phyloP scores from a whole-genome alignment of 768 basidiomycete genomes.

The Tulasnella sp. region DNA sequence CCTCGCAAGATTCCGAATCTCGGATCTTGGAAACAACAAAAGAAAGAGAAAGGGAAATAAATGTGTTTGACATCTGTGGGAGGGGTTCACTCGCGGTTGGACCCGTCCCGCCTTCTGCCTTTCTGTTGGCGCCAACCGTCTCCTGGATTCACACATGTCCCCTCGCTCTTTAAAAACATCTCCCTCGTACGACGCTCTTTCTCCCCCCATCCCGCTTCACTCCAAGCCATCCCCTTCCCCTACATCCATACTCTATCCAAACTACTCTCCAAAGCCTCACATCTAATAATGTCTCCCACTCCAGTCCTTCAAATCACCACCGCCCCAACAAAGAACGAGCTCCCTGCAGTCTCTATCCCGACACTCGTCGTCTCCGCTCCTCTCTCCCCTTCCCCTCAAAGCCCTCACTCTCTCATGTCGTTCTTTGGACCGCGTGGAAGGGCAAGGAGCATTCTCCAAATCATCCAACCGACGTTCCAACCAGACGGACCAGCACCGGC shows the following conservation, averaged over 20 bases:
- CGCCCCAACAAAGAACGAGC: neutral
- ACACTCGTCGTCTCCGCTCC: neutral
- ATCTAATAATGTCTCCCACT: neutral
- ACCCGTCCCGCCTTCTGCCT: neutral
- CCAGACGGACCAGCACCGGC: neutral
- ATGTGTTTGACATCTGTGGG: slow-evolving; percentile 2
- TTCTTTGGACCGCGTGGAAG: neutral
- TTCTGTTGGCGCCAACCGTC: neutral
- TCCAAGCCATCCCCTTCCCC: neutral
- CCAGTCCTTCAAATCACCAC: neutral
- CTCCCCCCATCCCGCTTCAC: neutral
- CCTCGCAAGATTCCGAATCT: slow-evolving; percentile 9
- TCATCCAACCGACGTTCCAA: neutral
- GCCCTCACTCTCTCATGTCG: neutral
- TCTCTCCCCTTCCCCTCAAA: neutral
- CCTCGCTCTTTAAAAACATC: neutral
- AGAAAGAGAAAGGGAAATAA: neutral
- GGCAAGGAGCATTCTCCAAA: neutral
- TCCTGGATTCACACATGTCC: neutral
- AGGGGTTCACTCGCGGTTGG: neutral
- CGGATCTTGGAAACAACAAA: neutral
- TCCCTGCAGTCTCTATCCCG: neutral
- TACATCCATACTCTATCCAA: neutral
- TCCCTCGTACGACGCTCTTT: neutral
- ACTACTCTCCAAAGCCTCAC: neutral